Evolutionary conservation across 2,329 filamentous ascomycete genomes (phyloP).

Genomic region (Aspergillus terreus): DNA sequence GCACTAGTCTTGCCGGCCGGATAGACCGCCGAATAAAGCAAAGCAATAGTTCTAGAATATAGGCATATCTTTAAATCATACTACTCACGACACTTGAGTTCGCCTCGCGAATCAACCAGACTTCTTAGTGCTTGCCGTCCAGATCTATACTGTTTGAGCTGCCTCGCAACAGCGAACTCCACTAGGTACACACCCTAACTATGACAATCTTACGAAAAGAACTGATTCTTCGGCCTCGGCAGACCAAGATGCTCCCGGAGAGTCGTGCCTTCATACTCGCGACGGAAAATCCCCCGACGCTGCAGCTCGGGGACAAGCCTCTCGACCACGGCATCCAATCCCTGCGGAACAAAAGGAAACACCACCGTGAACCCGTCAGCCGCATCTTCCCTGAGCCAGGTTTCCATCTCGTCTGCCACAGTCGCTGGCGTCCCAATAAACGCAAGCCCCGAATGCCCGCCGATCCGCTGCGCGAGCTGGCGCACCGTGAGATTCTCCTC

Average conservation of each 20-base stretch:
- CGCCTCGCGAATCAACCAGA: no score
- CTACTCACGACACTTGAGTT: no score
- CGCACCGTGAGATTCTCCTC: slow-evolving; percentile 48
- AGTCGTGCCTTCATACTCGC: slow-evolving; percentile 52
- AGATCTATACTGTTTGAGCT: no score
- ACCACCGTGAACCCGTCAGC: slow-evolving; percentile 52
- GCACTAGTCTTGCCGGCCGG: no score
- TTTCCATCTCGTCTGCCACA: slow-evolving; percentile 49
- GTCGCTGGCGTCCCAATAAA: slow-evolving; percentile 50
- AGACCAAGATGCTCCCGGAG: slow-evolving; percentile 54
- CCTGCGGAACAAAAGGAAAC: slow-evolving; percentile 51
- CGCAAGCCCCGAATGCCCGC: slow-evolving; percentile 49
- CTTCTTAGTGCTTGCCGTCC: no score
- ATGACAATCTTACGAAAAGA: slow-evolving; percentile 22
- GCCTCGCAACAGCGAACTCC: no score
- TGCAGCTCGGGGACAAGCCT: slow-evolving; percentile 51
- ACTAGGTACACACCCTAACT: no score
- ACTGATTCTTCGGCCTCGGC: slow-evolving; percentile 43
- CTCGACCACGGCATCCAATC: slow-evolving; percentile 48
- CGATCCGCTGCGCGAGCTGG: slow-evolving; percentile 50
- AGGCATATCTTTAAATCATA: no score
- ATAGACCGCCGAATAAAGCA: no score
- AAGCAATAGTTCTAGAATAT: no score
- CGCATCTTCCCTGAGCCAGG: slow-evolving; percentile 47
- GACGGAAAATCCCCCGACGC: slow-evolving; percentile 48